Evolutionary conservation across 2,329 filamentous ascomycete species (phyloP).

Genomic region (Lecanicillium sp.): DNA sequence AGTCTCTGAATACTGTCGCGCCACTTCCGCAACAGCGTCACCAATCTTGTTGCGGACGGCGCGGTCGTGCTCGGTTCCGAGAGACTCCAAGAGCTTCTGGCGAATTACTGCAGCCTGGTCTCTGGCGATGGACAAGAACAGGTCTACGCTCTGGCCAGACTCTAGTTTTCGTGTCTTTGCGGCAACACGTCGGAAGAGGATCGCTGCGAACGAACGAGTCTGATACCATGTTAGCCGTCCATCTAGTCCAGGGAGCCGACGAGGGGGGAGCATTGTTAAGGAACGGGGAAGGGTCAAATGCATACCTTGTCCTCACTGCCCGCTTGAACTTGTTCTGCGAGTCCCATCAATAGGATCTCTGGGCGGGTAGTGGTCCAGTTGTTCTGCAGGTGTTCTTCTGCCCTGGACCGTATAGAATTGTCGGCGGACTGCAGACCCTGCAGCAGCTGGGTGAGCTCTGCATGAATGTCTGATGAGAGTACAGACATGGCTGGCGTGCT

Average conservation of each 20-base stretch:
- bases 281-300: slow-evolving; percentile 5
- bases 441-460: slow-evolving; percentile 77
- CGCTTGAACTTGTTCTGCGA: slow-evolving; percentile 83
- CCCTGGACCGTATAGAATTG: slow-evolving; percentile 75
- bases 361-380: slow-evolving; percentile 80
- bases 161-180: slow-evolving; percentile 77
- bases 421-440: slow-evolving; percentile 83
- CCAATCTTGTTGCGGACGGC: slow-evolving; percentile 89
- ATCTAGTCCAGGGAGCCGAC: slow-evolving; percentile 2
- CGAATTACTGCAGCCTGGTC: slow-evolving; percentile 73
- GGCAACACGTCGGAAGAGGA: slow-evolving; percentile 89
- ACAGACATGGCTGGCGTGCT: slow-evolving; percentile 59
- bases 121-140: slow-evolving; percentile 71
- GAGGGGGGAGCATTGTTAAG: neutral
- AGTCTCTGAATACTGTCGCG: slow-evolving; percentile 87
- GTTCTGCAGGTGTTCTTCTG: slow-evolving; percentile 82
- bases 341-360: slow-evolving; percentile 83
- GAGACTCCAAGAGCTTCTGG: slow-evolving; percentile 70
- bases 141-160: slow-evolving; percentile 64
- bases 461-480: slow-evolving; percentile 74
- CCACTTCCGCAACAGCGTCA: slow-evolving; percentile 93
- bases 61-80: slow-evolving; percentile 64
- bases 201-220: slow-evolving; percentile 85
- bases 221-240: slow-evolving; percentile 27
- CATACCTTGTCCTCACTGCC: slow-evolving; percentile 64